phyloP scores from a whole-genome alignment of 768 basidiomycete species.

The Mycena polygramma region DNA sequence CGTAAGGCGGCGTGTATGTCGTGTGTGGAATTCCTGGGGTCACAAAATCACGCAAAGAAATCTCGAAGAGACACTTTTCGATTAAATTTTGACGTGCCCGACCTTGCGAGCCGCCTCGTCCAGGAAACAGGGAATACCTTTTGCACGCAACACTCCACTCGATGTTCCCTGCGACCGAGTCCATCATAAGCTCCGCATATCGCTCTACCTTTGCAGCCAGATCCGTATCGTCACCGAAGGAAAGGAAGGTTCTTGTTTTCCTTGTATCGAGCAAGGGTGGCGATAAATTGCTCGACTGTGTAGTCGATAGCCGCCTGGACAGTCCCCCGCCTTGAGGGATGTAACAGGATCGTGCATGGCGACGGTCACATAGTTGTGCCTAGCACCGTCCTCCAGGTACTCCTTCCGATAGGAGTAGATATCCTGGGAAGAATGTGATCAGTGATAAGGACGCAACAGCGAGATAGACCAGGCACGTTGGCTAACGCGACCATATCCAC shows the following conservation, averaged over 20 bases:
- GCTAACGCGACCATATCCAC: slow-evolving; percentile 35
- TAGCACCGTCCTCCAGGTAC: slow-evolving; percentile 38
- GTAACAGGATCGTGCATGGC: slow-evolving; percentile 39
- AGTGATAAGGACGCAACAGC: not conserved
- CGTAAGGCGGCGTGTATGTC: not conserved
- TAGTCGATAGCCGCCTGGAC: slow-evolving; percentile 40
- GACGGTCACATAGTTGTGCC: slow-evolving; percentile 42
- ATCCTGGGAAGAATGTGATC: slow-evolving; percentile 34
- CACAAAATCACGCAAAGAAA: not conserved
- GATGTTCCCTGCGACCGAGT: slow-evolving; percentile 39
- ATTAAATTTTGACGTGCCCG: slow-evolving; percentile 21
- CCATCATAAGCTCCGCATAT: slow-evolving; percentile 39
- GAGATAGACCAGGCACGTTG: slow-evolving; percentile 29
- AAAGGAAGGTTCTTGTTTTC: slow-evolving; percentile 28
- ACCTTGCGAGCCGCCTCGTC: slow-evolving; percentile 32
- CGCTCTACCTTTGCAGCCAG: slow-evolving; percentile 24
- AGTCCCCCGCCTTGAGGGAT: slow-evolving; percentile 26
- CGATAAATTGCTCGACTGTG: slow-evolving; percentile 32
- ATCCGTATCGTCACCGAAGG: slow-evolving; percentile 17
- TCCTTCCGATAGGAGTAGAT: slow-evolving; percentile 44
- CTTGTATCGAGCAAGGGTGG: slow-evolving; percentile 30
- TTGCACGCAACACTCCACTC: slow-evolving; percentile 41
- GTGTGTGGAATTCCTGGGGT: too few species aligned
- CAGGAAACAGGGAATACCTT: slow-evolving; percentile 34
- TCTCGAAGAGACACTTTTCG: not conserved